phyloP scores from a whole-genome alignment of 768 basidiomycete species.

The Xerocomus potaroensis region DNA sequence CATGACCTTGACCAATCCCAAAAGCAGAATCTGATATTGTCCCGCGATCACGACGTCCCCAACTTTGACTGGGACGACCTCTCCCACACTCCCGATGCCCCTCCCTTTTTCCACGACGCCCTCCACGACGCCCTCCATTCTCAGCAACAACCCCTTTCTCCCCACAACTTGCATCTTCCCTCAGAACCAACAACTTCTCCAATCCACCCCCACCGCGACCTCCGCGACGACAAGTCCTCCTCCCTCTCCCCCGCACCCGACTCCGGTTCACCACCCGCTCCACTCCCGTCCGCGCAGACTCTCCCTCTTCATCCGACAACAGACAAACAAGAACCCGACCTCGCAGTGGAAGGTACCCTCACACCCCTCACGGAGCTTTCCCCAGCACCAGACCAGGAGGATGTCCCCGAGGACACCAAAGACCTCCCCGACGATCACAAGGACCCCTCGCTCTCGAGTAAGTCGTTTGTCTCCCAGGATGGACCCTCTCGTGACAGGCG shows the following conservation, averaged over 20 bases:
- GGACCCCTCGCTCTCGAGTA: slow-evolving; percentile 7
- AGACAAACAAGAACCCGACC: slow-evolving; percentile 33
- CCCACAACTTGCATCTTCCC: slow-evolving; percentile 15
- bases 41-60: slow-evolving; percentile 30
- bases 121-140: slow-evolving; percentile 18
- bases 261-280: slow-evolving; percentile 32
- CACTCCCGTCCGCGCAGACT: slow-evolving; percentile 18
- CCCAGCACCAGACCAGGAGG: slow-evolving; percentile 57
- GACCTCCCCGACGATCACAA: slow-evolving; percentile 36
- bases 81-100: slow-evolving; percentile 20
- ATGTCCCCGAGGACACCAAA: slow-evolving; percentile 27
- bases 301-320: slow-evolving; percentile 10
- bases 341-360: slow-evolving; percentile 42
- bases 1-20: slow-evolving; percentile 36
- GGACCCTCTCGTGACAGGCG: slow-evolving; percentile 18
- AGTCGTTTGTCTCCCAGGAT: slow-evolving; percentile 15
- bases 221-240: slow-evolving; percentile 44
- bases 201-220: slow-evolving; percentile 13
- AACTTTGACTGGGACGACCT: slow-evolving; percentile 35
- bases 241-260: slow-evolving; percentile 56
- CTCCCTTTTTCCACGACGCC: slow-evolving; percentile 27
- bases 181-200: slow-evolving; percentile 7
- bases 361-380: slow-evolving; percentile 79
- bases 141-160: slow-evolving; percentile 15
- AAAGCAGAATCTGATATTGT: slow-evolving; percentile 42